Conservation (phyloP, 2,329 filamentous ascomycete genomes). For the Fonsecaea monophora region DNA sequence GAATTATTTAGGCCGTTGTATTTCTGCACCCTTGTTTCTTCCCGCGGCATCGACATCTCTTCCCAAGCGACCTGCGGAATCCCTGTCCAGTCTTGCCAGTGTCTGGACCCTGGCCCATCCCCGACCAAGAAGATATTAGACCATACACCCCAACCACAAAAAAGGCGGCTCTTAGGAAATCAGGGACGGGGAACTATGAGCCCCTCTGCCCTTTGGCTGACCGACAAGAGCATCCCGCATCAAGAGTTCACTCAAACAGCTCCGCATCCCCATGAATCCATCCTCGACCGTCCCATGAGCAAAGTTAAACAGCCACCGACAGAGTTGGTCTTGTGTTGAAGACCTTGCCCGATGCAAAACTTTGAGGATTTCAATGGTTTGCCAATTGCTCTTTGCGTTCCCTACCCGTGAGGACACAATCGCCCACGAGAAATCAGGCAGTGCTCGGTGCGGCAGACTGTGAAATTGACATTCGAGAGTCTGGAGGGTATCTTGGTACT, state of each 20-base stretch:
- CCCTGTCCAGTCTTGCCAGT: neutral
- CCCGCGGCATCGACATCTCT: neutral
- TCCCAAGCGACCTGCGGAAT: neutral
- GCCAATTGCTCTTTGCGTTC: slow-evolving; percentile 7
- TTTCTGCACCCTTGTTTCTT: neutral
- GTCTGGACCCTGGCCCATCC: neutral
- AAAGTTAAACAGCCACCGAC: slow-evolving; percentile 13
- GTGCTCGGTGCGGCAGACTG: slow-evolving; percentile 4
- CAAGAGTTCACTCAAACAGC: slow-evolving; percentile 5
- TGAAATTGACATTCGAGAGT: neutral
- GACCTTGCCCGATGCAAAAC: slow-evolving; percentile 2
- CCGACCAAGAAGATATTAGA: neutral
- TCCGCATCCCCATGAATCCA: neutral
- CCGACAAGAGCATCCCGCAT: slow-evolving; percentile 7
- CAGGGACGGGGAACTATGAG: neutral
- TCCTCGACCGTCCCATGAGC: neutral
- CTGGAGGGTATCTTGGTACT: slow-evolving; percentile 3
- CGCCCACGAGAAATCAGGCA: slow-evolving; percentile 16
- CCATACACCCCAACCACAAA: neutral
- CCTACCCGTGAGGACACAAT: slow-evolving; percentile 7
- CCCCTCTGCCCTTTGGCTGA: neutral
- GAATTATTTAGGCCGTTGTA: neutral
- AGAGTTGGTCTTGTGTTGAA: slow-evolving; percentile 3
- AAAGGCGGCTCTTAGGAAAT: neutral
- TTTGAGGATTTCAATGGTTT: slow-evolving; percentile 10